Conservation (phyloP, 1,139 yeast genomes). For the Komagataea norvegica region DNA sequence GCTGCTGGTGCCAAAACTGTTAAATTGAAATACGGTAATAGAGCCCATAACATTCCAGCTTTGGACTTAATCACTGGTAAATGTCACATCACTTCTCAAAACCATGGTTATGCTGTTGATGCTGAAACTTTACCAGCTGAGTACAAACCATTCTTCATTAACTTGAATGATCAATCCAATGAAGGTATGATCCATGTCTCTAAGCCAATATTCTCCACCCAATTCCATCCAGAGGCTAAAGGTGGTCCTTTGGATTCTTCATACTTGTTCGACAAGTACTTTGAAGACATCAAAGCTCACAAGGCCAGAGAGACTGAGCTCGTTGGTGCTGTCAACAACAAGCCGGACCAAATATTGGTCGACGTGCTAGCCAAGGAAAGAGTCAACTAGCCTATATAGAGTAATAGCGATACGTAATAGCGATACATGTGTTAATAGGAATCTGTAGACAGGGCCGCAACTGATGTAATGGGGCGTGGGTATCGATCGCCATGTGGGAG, state of each 20-base stretch:
- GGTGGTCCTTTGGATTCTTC: conserved; percentile 97
- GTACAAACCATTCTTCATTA: conserved; percentile 83
- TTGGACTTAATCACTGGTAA: conserved; percentile 83
- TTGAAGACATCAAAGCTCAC: conserved; percentile 61
- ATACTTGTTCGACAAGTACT: conserved; percentile 85
- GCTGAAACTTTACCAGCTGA: conserved; percentile 67
- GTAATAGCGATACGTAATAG: too few species aligned
- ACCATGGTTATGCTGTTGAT: conserved; percentile 97
- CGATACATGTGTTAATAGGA: too few species aligned
- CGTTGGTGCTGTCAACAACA: conserved; percentile 43
- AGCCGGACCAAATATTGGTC: conserved; percentile 56
- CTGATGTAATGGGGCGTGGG: too few species aligned
- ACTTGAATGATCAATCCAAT: conserved; percentile 90
- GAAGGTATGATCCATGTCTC: conserved; percentile 92
- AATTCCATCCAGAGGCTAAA: conserved; percentile 98
- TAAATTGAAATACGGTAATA: conserved; percentile 94
- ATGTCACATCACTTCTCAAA: conserved; percentile 96
- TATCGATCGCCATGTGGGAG: too few species aligned
- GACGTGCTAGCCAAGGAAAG: conserved; percentile 85
- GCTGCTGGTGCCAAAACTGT: conserved; percentile 92
- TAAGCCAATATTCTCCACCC: conserved; percentile 91
- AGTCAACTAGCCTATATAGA: conserved; percentile 36
- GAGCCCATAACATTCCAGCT: conserved; percentile 98
- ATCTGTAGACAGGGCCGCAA: too few species aligned
- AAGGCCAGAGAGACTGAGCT: conserved; percentile 41